Percentiles rank a stretch among this genome's conserved stretches.
These are phyloP conservation scores for Pholiota conissans DNA, from an alignment of 768 basidiomycete species.

Conservation along the genomic window DNA sequence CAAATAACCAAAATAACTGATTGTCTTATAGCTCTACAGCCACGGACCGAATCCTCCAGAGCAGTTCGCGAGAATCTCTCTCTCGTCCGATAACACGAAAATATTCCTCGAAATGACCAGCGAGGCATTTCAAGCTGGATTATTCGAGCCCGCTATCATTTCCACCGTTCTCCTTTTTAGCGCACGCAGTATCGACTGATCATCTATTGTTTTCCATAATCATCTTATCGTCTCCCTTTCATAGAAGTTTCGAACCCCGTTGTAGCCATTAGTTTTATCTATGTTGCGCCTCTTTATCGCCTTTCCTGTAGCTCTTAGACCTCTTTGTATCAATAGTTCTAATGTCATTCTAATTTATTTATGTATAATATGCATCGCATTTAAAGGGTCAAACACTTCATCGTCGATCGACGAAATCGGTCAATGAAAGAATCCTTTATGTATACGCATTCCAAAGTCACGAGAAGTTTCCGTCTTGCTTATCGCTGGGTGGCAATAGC, in stretches of 20 bases:
- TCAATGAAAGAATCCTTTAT: no score
- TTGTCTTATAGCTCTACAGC: constrained; percentile 14
- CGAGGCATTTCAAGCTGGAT: constrained; percentile 13
- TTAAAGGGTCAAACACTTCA: no score
- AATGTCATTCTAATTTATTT: no score
- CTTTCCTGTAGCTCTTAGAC: no score
- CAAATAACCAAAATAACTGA: neutral
- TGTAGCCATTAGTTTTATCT: no score
- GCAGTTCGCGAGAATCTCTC: constrained; percentile 15
- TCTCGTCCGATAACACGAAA: constrained; percentile 3
- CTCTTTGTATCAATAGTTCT: no score
- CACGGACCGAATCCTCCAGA: constrained; percentile 18
- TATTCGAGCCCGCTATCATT: constrained; percentile 15
- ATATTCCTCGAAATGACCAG: constrained; percentile 18
- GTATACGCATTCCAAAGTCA: no score
- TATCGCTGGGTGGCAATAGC: no score
- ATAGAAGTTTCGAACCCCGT: neutral
- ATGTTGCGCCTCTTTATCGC: no score
- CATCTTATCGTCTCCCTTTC: neutral
- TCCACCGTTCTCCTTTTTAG: constrained; percentile 12
- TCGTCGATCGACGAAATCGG: no score
- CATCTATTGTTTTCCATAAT: neutral
- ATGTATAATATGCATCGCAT: no score
- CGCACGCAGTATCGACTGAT: constrained; percentile 9
- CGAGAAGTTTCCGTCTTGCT: no score